These are phyloP conservation scores for Wickerhamomyces queroliae DNA, from an alignment of 805 yeast genomes.

Conservation along the genomic window DNA sequence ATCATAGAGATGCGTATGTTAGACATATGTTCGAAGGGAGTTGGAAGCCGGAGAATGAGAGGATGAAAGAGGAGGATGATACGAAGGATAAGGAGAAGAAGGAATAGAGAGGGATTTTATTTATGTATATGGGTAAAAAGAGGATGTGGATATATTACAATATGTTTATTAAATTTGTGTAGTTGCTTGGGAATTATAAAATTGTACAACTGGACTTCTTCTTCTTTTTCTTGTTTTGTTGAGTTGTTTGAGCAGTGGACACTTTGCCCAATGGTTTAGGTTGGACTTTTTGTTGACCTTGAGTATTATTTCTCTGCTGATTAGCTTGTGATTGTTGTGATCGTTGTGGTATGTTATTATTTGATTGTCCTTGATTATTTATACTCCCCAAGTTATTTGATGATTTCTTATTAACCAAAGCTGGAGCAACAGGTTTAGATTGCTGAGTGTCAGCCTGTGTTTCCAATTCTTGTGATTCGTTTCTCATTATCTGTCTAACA, in stretches of 20 bases:
- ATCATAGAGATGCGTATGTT: constrained; percentile 49
- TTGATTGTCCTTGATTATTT: constrained; percentile 1
- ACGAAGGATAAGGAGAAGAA: neutral
- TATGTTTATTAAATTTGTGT: no score
- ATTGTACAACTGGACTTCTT: constrained; percentile 22
- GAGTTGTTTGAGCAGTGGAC: neutral
- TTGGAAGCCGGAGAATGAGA: constrained; percentile 41
- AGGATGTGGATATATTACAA: no score
- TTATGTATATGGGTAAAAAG: no score
- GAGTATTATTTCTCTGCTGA: neutral
- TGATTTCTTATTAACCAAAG: constrained; percentile 3
- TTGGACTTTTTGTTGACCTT: neutral
- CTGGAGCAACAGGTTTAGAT: neutral
- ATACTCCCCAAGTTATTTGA: neutral
- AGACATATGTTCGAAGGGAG: constrained; percentile 60
- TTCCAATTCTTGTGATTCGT: constrained; percentile 42
- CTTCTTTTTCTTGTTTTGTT: constrained; percentile 18
- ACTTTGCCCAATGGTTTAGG: constrained; percentile 16
- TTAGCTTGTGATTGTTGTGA: neutral
- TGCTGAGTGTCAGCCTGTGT: constrained; percentile 3
- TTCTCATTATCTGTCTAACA: constrained; percentile 82
- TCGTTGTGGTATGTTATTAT: neutral
- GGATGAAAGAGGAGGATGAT: constrained; percentile 1
- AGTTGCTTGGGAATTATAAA: constrained; percentile 5
- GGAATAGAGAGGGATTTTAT: no score